Percentiles rank a stretch among this genome's conserved stretches.
phyloP scores from a whole-genome alignment of 1,284 basidiomycete genomes.

The Microbotryum intermedium region DNA sequence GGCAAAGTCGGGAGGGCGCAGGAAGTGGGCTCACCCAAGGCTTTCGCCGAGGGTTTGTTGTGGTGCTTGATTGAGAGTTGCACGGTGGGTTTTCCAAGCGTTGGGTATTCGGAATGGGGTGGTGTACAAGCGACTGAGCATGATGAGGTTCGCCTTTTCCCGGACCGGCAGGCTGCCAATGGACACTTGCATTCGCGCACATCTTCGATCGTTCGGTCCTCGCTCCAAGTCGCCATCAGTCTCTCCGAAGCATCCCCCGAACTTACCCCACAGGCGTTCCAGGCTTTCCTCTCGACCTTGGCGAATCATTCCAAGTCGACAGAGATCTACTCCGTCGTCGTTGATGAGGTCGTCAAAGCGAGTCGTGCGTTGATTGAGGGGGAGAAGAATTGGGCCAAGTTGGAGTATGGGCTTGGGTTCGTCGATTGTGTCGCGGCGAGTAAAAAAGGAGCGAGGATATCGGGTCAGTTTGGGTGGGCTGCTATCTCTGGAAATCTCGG shows the following conservation, averaged over 20 bases:
- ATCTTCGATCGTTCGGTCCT: conserved; percentile 21
- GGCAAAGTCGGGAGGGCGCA: conserved; percentile 25
- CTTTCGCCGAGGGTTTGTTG: conserved; percentile 27
- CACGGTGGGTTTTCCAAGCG: conserved; percentile 5
- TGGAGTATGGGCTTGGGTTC: not conserved
- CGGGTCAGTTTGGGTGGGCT: conserved; percentile 3
- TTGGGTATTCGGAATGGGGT: fast-evolving
- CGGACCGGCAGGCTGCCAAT: conserved; percentile 25
- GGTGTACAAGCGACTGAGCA: not conserved
- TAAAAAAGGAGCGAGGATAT: conserved; percentile 9
- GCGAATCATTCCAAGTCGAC: not conserved
- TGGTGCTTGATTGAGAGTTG: conserved; percentile 30
- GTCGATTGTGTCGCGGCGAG: no score
- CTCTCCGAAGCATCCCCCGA: conserved; percentile 3
- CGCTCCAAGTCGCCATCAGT: conserved; percentile 11
- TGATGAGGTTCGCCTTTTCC: not conserved
- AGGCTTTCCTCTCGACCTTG: conserved; percentile 8
- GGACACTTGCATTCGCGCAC: conserved; percentile 29
- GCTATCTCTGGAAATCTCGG: no score
- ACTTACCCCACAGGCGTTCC: conserved; percentile 7
- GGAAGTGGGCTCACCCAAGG: conserved; percentile 26
- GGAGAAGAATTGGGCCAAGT: conserved; percentile 7
- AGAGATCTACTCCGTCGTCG: conserved; percentile 1
- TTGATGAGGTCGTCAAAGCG: conserved; percentile 14
- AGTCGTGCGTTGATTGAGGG: no score